Conservation (phyloP, 176 grass and related monocot genomes). For the Triticum turgidum region DNA sequence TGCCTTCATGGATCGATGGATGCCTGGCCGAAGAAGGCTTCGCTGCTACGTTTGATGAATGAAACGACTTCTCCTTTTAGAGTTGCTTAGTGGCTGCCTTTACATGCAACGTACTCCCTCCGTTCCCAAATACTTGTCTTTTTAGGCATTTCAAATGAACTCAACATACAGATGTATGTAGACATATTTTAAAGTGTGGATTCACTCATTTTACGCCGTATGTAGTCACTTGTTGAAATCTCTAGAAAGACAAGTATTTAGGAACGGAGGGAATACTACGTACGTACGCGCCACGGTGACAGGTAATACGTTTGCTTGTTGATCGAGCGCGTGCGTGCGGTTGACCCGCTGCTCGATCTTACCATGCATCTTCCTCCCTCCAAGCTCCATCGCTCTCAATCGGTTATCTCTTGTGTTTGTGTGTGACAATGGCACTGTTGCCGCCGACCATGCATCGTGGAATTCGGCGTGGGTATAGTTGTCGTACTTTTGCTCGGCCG, state of each 20-base stretch:
- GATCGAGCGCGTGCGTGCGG: neutral
- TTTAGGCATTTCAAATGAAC: too few relatives aligned
- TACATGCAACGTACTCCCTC: neutral
- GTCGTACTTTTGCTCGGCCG: neutral
- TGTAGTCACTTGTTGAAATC: too few relatives aligned
- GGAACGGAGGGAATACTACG: too few relatives aligned
- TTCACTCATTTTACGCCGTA: too few relatives aligned
- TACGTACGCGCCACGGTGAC: neutral
- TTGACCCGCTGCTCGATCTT: neutral
- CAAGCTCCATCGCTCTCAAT: neutral
- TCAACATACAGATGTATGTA: too few relatives aligned
- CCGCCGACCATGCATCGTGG: neutral
- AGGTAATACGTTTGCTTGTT: neutral
- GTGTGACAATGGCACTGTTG: neutral
- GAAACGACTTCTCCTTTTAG: neutral
- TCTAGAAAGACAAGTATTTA: too few relatives aligned
- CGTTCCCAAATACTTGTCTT: too few relatives aligned
- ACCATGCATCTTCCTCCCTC: neutral
- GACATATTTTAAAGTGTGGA: too few relatives aligned
- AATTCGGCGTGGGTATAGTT: neutral
- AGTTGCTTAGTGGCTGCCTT: neutral
- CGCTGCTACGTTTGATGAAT: neutral
- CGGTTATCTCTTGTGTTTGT: neutral
- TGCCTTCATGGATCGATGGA: conserved; percentile 9
- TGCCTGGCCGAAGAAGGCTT: neutral